Base-by-base conservation (phyloP, 306 rosid species). In the Glycine tomentella region DNA sequence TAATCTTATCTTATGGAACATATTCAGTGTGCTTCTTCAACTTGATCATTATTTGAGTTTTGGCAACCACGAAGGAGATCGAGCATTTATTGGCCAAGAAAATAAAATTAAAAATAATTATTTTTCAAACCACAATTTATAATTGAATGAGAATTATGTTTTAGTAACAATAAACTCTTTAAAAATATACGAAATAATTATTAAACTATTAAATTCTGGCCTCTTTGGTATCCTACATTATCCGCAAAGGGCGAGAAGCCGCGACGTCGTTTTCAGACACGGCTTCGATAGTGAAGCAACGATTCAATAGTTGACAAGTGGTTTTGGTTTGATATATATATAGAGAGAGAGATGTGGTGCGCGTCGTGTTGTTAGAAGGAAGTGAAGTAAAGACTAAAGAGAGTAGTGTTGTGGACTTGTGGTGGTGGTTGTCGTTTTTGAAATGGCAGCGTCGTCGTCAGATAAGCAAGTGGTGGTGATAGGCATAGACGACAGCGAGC, bases 401-500 rank as follows among this genome's bases (percentile, higher is more conserved):
- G 46, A 42, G 46, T 42, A 7, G 46, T 42, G 46, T 6, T 6
- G 45, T 42, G 45, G n/a, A n/a, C n/a, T n/a, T n/a, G n/a, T n/a
- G n/a, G n/a, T 42, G 46, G 2, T 42, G 9, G 2, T 42, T 3
- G 4, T 42, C 46, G 46, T 42, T 42, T 42, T 42, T 33, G 49
- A 12, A 2, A 86, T 82, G 86, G 86, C 86, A 10, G 81, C 86
- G 34, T 48, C 65, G 3, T 52, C 83, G 4, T 56, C 67, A 6
- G 94, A 88, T 80, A 91, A 88, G 84, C 85, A 81, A 66, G 90
- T 89, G 57, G 91, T 94, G 92, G 17, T 94, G 17, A 85, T 92
- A 0, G 98, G 87, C 8, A 61, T 87, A n/a, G 97, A 94, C 69
- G 98, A 91, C 20, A 92, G 97, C 74, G 95, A 90, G 20, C 88